Evolutionary conservation across 108 stramenopile genomes (phyloP).

Genomic region (Stephanodiscus triporus): DNA sequence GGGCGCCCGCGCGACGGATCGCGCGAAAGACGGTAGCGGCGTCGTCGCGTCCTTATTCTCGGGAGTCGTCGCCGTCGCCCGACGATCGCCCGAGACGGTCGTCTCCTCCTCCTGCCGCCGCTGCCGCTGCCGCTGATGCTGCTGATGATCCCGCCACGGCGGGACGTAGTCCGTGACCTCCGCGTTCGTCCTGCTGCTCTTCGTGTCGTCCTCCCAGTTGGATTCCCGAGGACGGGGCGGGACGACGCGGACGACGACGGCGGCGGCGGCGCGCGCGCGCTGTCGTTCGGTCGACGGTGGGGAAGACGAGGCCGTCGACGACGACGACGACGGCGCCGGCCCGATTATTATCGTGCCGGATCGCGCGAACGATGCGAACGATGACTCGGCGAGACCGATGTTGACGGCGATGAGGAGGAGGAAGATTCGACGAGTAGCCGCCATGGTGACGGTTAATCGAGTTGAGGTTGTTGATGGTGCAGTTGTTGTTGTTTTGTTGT

Average conservation of each 20-base stretch:
- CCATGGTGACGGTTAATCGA: neutral
- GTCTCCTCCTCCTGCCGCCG: too few species aligned
- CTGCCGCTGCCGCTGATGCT: too few species aligned
- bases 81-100: too few species aligned
- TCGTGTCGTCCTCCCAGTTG: conserved; percentile 43
- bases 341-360: neutral
- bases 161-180: conserved; percentile 37
- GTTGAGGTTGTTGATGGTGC: neutral
- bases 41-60: neutral
- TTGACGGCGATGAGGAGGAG: neutral
- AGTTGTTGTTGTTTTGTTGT: neutral
- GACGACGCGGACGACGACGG: conserved; percentile 1
- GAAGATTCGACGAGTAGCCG: neutral
- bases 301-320: neutral
- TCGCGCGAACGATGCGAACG: neutral
- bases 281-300: conserved; percentile 2
- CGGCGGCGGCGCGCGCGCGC: neutral
- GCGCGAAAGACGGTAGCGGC: too few species aligned
- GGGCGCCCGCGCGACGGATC: too few species aligned
- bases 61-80: neutral
- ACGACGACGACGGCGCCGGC: neutral
- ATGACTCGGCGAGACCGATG: neutral
- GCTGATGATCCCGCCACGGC: conserved; percentile 35
- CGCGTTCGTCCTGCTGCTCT: conserved; percentile 22
- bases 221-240: conserved; percentile 12